Conservation (phyloP, 2,329 filamentous ascomycete species). For the Blastomyces gilchristii region DNA sequence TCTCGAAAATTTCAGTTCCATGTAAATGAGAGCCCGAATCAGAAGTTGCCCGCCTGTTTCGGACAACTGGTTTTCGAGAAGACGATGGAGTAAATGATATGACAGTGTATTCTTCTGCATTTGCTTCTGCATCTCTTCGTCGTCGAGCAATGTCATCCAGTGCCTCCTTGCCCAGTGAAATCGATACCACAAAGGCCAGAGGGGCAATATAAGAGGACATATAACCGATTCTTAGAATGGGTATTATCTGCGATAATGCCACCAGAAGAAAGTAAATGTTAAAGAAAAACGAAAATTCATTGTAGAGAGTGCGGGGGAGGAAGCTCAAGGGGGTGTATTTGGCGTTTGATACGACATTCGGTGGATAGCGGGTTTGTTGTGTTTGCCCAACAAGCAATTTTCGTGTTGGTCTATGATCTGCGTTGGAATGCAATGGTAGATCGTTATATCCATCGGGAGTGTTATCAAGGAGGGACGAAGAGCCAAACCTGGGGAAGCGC, state of each 20-base stretch:
- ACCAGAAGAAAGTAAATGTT: constrained; percentile 98
- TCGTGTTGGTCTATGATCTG: constrained; percentile 48
- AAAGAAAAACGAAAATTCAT: constrained; percentile 99
- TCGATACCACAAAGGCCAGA: constrained; percentile 77
- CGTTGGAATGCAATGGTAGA: constrained; percentile 23
- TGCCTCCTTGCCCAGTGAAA: constrained; percentile 92
- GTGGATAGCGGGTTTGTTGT: constrained; percentile 68
- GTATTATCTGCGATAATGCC: constrained; percentile 85
- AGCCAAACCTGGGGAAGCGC: constrained; percentile 59
- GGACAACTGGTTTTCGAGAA: constrained; percentile 13
- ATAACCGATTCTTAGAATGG: constrained; percentile 81
- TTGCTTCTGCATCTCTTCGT: constrained; percentile 82
- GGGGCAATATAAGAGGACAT: constrained; percentile 90
- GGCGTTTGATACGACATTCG: constrained; percentile 88
- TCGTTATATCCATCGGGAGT: constrained; percentile 17
- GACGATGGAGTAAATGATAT: constrained; percentile 52
- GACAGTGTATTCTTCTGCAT: constrained; percentile 78
- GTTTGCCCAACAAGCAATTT: constrained; percentile 63
- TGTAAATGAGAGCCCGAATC: constrained; percentile 21
- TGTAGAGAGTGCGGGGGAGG: constrained; percentile 86
- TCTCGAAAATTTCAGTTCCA: constrained; percentile 46
- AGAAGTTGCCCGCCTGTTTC: constrained; percentile 16
- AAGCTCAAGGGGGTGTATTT: constrained; percentile 97
- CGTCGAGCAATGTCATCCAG: constrained; percentile 83
- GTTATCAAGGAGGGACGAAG: constrained; percentile 2